phyloP scores from a whole-genome alignment of 2,329 filamentous ascomycete genomes.

The Epichloe hybrida region DNA sequence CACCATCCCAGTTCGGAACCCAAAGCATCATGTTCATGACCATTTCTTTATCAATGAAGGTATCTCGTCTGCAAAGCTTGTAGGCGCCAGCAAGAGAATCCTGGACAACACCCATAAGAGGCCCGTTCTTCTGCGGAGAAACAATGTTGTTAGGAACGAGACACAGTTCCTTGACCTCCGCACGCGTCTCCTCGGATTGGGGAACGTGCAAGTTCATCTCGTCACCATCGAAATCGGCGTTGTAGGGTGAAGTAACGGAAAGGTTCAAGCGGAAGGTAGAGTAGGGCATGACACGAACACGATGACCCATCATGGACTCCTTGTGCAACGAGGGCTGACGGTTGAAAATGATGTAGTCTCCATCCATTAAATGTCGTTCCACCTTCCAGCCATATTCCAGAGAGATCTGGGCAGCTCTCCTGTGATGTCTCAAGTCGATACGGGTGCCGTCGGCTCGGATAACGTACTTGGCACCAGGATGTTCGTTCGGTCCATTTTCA shows the following conservation, averaged over 20 bases:
- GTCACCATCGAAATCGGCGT: constrained; percentile 98
- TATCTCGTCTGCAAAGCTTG: constrained; percentile 88
- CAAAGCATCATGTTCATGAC: constrained; percentile 97
- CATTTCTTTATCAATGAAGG: constrained; percentile 77
- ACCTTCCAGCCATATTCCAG: constrained; percentile 98
- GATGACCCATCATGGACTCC: constrained; percentile 99
- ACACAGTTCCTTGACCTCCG: constrained; percentile 86
- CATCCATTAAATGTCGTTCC: constrained; percentile 88
- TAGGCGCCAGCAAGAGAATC: constrained; percentile 93
- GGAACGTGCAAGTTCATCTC: constrained; percentile 99
- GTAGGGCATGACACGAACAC: constrained; percentile 95
- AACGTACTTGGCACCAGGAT: constrained; percentile 93
- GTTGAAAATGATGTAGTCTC: constrained; percentile 98
- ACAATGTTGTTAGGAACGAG: constrained; percentile 99
- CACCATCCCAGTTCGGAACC: constrained; percentile 95
- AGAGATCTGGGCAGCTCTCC: constrained; percentile 71
- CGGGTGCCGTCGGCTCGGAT: constrained; percentile 86
- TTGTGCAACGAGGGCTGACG: constrained; percentile 98
- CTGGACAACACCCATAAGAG: constrained; percentile 98
- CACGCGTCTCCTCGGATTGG: constrained; percentile 90
- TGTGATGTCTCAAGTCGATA: constrained; percentile 89
- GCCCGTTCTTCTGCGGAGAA: constrained; percentile 90
- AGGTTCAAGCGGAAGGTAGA: constrained; percentile 96
- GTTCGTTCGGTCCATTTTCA: constrained; percentile 84
- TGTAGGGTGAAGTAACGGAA: constrained; percentile 96